These are phyloP conservation scores for Fraxinus greggii DNA, from an alignment of 305 asterid genomes.

Conservation along the genomic window DNA sequence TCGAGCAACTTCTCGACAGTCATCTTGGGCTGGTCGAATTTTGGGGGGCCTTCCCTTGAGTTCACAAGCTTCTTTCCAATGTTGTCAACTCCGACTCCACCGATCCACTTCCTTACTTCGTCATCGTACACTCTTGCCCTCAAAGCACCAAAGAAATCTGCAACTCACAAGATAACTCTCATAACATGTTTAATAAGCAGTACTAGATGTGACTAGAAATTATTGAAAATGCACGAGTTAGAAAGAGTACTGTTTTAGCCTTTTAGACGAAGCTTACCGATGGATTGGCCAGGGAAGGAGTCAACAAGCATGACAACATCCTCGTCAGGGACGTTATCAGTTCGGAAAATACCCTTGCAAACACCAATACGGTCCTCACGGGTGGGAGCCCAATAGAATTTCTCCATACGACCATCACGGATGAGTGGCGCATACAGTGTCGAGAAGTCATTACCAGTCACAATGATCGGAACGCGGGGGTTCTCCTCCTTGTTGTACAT, in stretches of 20 bases:
- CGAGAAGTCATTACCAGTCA: slow-evolving; percentile 55
- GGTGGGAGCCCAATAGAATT: slow-evolving; percentile 59
- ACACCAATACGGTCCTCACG: slow-evolving; percentile 55
- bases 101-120: slow-evolving; percentile 41
- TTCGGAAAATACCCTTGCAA: slow-evolving; percentile 48
- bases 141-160: slow-evolving; percentile 57
- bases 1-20: slow-evolving; percentile 39
- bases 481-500: slow-evolving; percentile 60
- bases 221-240: not conserved
- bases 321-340: slow-evolving; percentile 32
- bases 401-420: slow-evolving; percentile 64
- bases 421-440: slow-evolving; percentile 54
- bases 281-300: slow-evolving; percentile 57
- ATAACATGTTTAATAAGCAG: not conserved
- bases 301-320: slow-evolving; percentile 42
- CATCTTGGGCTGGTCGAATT: slow-evolving; percentile 43
- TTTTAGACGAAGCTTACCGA: slow-evolving; percentile 29
- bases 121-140: slow-evolving; percentile 54
- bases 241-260: not conserved
- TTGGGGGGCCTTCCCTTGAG: slow-evolving; percentile 46
- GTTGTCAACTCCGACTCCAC: slow-evolving; percentile 28
- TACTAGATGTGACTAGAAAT: not conserved
- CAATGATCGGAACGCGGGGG: slow-evolving; percentile 49
- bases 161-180: not conserved
- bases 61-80: slow-evolving; percentile 41